Conservation (phyloP, 1,139 yeast genomes). For the Suhomyces bolitotheri region DNA sequence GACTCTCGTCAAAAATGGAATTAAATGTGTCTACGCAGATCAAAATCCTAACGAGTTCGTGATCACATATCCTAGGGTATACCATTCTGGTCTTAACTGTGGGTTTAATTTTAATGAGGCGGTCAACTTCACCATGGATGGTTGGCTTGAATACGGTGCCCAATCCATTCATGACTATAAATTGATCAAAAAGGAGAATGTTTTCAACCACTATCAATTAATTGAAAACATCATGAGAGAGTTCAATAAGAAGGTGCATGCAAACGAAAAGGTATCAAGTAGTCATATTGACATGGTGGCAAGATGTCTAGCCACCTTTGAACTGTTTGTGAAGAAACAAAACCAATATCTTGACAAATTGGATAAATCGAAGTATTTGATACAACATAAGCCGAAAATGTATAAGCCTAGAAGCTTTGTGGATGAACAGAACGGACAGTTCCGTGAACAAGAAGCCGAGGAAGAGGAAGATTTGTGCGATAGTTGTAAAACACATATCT, state of each 20-base stretch:
- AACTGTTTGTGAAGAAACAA: slow-evolving; percentile 23
- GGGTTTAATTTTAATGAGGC: slow-evolving; percentile 82
- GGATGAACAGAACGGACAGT: slow-evolving; percentile 20
- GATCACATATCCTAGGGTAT: slow-evolving; percentile 73
- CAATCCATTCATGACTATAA: slow-evolving; percentile 58
- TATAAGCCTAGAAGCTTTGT: slow-evolving; percentile 18
- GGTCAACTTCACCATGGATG: slow-evolving; percentile 71
- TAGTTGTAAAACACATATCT: slow-evolving; percentile 39
- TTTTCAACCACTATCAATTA: slow-evolving; percentile 48
- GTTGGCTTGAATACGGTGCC: slow-evolving; percentile 68
- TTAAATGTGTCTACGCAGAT: slow-evolving; percentile 67
- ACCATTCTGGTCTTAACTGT: slow-evolving; percentile 78
- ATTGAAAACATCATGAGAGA: slow-evolving; percentile 38
- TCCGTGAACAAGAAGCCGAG: slow-evolving; percentile 22
- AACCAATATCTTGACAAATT: slow-evolving; percentile 11
- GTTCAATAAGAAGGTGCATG: slow-evolving; percentile 15
- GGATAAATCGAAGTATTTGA: slow-evolving; percentile 13
- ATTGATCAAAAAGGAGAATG: slow-evolving; percentile 55
- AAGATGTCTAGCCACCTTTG: slow-evolving; percentile 29
- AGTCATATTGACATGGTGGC: slow-evolving; percentile 20
- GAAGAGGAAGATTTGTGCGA: slow-evolving; percentile 44
- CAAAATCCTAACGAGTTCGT: slow-evolving; percentile 82
- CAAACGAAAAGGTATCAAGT: slow-evolving; percentile 3
- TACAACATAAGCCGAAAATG: slow-evolving; percentile 18
- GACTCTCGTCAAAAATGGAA: slow-evolving; percentile 50